A percentile compares a stretch with the other conserved stretches of the same genome.
phyloP scores from a whole-genome alignment of 345 rosid species.

The Hibiscus tridactylites region DNA sequence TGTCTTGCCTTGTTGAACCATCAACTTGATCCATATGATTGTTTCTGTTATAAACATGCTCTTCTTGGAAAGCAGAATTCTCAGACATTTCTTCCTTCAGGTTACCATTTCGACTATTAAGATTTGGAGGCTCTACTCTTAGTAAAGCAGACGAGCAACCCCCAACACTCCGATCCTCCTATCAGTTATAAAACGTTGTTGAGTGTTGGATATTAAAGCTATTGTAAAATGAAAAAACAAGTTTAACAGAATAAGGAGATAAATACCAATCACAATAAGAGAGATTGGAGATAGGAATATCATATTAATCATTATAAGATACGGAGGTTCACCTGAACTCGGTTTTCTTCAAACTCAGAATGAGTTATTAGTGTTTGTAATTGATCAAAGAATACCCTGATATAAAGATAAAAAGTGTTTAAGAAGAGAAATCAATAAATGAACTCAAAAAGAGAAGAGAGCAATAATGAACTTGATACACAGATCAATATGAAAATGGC shows the following conservation, averaged over 20 bases:
- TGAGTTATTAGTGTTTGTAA: conserved; percentile 37
- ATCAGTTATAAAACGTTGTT: conserved; percentile 21
- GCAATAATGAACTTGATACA: neutral
- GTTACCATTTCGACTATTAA: conserved; percentile 22
- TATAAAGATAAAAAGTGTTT: conserved; percentile 1
- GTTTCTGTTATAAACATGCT: conserved; percentile 23
- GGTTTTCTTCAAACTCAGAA: conserved; percentile 38
- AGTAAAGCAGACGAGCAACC: conserved; percentile 34
- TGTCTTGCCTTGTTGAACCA: conserved; percentile 24
- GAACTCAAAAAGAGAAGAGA: neutral
- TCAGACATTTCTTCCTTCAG: conserved; percentile 53
- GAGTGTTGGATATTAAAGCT: conserved; percentile 1
- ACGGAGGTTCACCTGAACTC: conserved; percentile 31
- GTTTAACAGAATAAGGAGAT: neutral
- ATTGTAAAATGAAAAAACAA: conserved; percentile 6
- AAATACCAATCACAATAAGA: neutral
- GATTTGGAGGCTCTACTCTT: conserved; percentile 40
- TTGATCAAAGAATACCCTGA: conserved; percentile 69
- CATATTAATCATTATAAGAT: conserved; percentile 1
- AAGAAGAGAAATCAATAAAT: conserved; percentile 2
- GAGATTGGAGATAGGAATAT: neutral
- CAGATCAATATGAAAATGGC: neutral
- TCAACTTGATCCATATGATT: conserved; percentile 30
- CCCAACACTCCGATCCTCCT: conserved; percentile 57
- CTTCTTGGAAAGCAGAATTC: conserved; percentile 42